Base-by-base conservation (phyloP, 352 stramenopile genomes). In the Pythium rhizo-oryzae region DNA sequence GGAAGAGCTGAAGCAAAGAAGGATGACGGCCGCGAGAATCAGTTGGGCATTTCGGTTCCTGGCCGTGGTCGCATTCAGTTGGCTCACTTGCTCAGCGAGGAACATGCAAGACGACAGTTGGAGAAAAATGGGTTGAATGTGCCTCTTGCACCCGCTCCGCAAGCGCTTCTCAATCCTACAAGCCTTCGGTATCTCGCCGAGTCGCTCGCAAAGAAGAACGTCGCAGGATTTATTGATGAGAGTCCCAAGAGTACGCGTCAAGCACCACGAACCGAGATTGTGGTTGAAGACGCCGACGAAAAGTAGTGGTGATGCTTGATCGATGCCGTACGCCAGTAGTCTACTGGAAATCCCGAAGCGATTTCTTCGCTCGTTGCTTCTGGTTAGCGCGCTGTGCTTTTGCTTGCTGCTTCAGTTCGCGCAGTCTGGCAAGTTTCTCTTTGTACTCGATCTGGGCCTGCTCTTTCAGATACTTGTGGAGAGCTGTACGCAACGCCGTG, bases 101-200 rank as follows among this genome's bases (percentile, higher is more conserved):
- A 63, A 0, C 78, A 90, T 37, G 78, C 81, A 18, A 80, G 76
- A 24, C 79, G 75, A 18, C 70, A 78, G 33, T 71, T 78, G 13
- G 67, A 84, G 23, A 59, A 79, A 60, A 33, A 74, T 67, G 58
- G 62, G 33, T 70, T 65, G 18, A 56, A 49, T 0, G 49, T 69
- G 4, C 51, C 65, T 7, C 57, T 79, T 1, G 23, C 30, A 4
- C 70, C 70, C 8, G 47, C 59, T 6, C 24, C 70, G n/a, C 79
- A 88, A 30, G 70, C 71, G 2, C 75, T 89, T 49, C 71, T 92
- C 8, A 89, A 89, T 15, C 80, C 84, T 1, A 76, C 74, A 39
- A 90, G 78, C 37, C 67, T 90, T 15, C 69, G 72, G 28, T 90
- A 85, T 43, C 65, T 92, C 39, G 76, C 80, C 1, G 80, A 85